Base-by-base conservation (phyloP, 2,329 filamentous ascomycete species). In the Fusarium sp. region DNA sequence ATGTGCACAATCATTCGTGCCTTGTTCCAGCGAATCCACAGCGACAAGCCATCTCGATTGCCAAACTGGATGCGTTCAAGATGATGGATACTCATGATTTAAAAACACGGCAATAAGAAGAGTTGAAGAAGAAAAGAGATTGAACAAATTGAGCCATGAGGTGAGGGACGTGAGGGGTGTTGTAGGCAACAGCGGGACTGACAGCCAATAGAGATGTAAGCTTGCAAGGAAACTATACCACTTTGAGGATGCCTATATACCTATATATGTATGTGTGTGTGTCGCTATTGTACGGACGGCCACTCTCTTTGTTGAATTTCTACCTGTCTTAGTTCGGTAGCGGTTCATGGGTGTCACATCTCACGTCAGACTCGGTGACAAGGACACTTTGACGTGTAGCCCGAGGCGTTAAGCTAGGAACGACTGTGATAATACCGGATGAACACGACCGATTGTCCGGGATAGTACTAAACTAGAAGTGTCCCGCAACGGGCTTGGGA, bases 361-460 rank as follows among this genome's bases (percentile, higher is more conserved):
- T 44, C 40, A 16, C 12, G 6, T 8, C 12, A 44, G 38, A 14
- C 10, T n/a, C n/a, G n/a, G n/a, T 42, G 10, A 20, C n/a, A 10
- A 42, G 3, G 10, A 12, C n/a, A 20, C 5, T 20, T 7, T 42
- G 10, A 44, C 1, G 6, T 44, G 20, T 44, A 4, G 4, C 40
- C 11, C 0, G 4, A 42, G 4, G 40, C 40, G 2, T 8, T 22
- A 42, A 7, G 40, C 40, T 22, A 42, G n/a, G 6, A 42, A 3
- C 20, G 0, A 1, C 4, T 22, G 6, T 16, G 11, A 22, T 14
- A 6, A 22, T 8, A 44, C 1, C 11, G 11, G 3, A 2, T 2
- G 22, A 42, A 12, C 6, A 0, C 6, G 9, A 44, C 20, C 20
- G 6, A 14, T 14, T 14, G 6, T 6, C 11, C n/a, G 3, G 3